Percentiles rank a stretch among this genome's conserved stretches.
Conservation (phyloP, 2,329 filamentous ascomycete genomes). For the Botrytis fragariae region DNA sequence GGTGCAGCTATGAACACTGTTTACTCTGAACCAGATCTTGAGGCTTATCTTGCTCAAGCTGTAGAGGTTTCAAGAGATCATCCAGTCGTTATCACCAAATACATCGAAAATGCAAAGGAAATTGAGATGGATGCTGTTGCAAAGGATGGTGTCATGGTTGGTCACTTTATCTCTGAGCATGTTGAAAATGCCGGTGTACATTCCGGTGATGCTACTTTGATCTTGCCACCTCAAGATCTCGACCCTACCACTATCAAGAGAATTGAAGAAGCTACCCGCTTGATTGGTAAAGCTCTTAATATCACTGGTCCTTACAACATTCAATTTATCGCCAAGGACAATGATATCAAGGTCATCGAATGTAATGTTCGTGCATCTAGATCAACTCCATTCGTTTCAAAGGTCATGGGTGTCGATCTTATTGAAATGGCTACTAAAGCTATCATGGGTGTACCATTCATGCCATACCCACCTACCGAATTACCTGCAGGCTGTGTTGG, state of each 20-base stretch:
- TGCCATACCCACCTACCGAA: conserved; percentile 74
- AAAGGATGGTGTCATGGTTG: conserved; percentile 76
- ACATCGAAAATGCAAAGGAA: conserved; percentile 94
- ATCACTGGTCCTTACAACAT: conserved; percentile 99
- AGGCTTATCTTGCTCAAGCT: conserved; percentile 91
- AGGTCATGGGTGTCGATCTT: conserved; percentile 95
- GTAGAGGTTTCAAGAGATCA: conserved; percentile 93
- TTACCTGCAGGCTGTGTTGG: conserved; percentile 82
- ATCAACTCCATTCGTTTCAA: conserved; percentile 97
- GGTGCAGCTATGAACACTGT: conserved; percentile 99
- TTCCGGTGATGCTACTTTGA: conserved; percentile 93
- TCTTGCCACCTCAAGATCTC: conserved; percentile 81
- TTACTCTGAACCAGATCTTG: conserved; percentile 79
- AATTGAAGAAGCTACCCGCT: conserved; percentile 91
- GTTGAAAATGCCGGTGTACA: conserved; percentile 97
- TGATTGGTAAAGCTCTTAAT: conserved; percentile 94
- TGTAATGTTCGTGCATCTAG: conserved; percentile 96
- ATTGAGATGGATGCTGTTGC: conserved; percentile 96
- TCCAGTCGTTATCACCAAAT: conserved; percentile 97
- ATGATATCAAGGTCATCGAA: conserved; percentile 93
- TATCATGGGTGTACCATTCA: conserved; percentile 76
- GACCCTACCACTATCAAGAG: conserved; percentile 76
- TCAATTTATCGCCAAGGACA: conserved; percentile 90
- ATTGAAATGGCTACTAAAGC: conserved; percentile 91
- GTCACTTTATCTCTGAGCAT: conserved; percentile 94